phyloP scores from a whole-genome alignment of 257 asterid genomes.

The Orobanche coerulescens region DNA sequence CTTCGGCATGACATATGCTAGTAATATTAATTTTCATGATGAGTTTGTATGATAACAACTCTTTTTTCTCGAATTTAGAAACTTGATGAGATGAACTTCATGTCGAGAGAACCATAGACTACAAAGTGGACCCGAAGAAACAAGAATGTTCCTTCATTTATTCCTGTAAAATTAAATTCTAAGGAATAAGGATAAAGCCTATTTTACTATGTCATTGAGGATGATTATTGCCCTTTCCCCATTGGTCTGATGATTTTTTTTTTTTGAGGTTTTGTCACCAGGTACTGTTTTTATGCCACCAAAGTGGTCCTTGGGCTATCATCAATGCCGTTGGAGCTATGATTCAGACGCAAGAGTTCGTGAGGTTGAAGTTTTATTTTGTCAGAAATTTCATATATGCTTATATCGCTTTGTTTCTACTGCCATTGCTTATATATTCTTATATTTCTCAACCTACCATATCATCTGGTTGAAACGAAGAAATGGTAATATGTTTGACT shows the following conservation, averaged over 20 bases:
- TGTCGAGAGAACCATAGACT: background rate
- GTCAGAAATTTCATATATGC: conserved; percentile 10
- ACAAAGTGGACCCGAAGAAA: background rate
- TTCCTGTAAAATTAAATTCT: background rate
- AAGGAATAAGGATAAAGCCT: background rate
- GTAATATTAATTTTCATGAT: no score
- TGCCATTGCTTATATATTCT: background rate
- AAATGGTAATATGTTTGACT: background rate
- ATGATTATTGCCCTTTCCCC: background rate
- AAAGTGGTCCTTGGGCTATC: conserved; percentile 96
- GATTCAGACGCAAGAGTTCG: conserved; percentile 75
- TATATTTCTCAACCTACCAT: background rate
- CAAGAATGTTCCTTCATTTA: background rate
- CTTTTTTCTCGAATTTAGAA: background rate
- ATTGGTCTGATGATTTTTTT: conserved; percentile 7
- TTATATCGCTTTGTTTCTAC: background rate
- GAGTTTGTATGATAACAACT: no score
- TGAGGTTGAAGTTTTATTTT: conserved; percentile 44
- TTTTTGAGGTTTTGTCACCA: conserved; percentile 25
- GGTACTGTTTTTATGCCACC: conserved; percentile 98
- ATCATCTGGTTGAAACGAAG: background rate
- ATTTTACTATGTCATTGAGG: background rate
- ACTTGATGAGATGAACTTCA: background rate
- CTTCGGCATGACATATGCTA: background rate
- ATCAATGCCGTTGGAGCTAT: conserved; percentile 98